Base-by-base conservation (phyloP, 106 monocot species). In the Platanthera guangdongensis region DNA sequence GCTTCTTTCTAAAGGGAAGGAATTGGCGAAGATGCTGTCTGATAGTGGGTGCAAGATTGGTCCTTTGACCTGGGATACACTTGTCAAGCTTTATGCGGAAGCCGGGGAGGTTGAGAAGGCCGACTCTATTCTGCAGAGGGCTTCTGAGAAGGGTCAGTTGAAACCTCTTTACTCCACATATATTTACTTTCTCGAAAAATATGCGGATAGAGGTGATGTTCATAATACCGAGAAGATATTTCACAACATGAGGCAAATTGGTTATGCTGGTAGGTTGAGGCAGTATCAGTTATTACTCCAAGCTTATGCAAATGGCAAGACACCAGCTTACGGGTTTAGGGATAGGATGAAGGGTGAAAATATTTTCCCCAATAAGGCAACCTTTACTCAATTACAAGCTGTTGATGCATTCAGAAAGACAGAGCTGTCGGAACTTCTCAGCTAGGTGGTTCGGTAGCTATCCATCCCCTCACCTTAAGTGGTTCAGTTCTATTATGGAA, bases 321-420 rank as follows among this genome's bases (percentile, higher is more conserved):
- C 69, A 50, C 95, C 95, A 9, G 87, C 87, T 13, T 95, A 95
- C 74, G 95, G 95, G 16, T 95, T 95, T 68, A 86, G 87, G 73
- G 95, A 95, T 79, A 89, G 95, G 83, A 84, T 95, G 95, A 92
- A 86, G 70, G 94, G 91, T 51, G 91, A 95, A 74, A 89, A 89
- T 53, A 73, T 95, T 15, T 86, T 87, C 73, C 94, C 91, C 9
- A 87, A 84, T 77, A 86, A 79, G 54, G 3, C 15, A 0, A 51
- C 87, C 62, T 79, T 83, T 10, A 79, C 68, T 55, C 79, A 83
- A 62, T 55, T 95, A 57, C 74, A 71, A 15, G 75, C 82, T 11
- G 74, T 76, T 47, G 87, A 89, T 64, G 82, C 86, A 4, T 92
- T 95, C 52, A 86, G 39, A 82, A 92, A 78, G 82, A 80, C 81